Percentiles rank a stretch among this genome's conserved stretches.
Conservation (phyloP, 2,329 filamentous ascomycete species). For the Colletotrichum siamense region DNA sequence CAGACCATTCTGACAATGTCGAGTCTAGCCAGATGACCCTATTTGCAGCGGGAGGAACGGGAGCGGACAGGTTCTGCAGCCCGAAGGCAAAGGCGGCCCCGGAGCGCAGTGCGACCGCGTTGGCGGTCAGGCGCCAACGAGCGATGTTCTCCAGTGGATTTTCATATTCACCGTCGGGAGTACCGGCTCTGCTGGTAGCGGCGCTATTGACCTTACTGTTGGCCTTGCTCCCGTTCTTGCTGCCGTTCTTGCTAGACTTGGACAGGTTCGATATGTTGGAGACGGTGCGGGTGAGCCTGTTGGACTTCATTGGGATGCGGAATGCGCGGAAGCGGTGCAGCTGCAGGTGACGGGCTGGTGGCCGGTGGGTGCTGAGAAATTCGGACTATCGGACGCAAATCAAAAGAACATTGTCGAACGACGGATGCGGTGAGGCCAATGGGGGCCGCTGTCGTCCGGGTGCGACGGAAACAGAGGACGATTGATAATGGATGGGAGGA, state of each 20-base stretch:
- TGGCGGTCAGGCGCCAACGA: slow-evolving; percentile 47
- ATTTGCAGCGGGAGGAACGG: slow-evolving; percentile 42
- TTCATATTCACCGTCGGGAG: slow-evolving; percentile 38
- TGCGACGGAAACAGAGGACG: not conserved
- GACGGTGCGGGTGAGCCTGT: not conserved
- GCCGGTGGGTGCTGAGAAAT: not conserved
- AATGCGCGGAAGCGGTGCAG: not conserved
- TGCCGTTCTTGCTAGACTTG: not conserved
- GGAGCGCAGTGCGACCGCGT: slow-evolving; percentile 48
- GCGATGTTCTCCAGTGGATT: slow-evolving; percentile 50
- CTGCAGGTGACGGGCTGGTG: not conserved
- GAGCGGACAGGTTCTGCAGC: slow-evolving; percentile 43
- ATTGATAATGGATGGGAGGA: not conserved
- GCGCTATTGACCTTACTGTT: slow-evolving; percentile 20
- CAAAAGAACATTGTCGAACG: not conserved
- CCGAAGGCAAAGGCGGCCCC: slow-evolving; percentile 49
- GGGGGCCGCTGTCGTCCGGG: not conserved
- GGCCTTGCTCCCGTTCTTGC: not conserved
- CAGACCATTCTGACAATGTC: slow-evolving; percentile 41
- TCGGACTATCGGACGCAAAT: not conserved
- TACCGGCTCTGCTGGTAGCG: slow-evolving; percentile 27
- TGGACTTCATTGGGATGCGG: slow-evolving; percentile 8
- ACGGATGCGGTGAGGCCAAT: not conserved
- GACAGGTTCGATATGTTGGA: slow-evolving; percentile 8
- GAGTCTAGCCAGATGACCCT: slow-evolving; percentile 48